Base-by-base conservation (phyloP, 768 basidiomycete genomes). In the Leccinum truebloodii region DNA sequence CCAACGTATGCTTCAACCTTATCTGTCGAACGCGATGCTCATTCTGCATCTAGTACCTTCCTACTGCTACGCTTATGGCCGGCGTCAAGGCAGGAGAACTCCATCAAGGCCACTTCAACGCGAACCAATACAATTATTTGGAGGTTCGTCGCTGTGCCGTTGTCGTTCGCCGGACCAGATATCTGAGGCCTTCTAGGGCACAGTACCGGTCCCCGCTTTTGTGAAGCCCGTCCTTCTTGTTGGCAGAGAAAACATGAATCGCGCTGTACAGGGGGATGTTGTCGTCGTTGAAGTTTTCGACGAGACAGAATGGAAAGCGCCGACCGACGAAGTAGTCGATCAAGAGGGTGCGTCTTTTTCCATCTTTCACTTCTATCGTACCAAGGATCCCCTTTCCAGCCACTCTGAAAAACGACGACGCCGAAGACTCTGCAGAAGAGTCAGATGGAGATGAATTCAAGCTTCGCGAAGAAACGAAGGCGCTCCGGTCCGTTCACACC, bases 61-160 rank as follows among this genome's bases (percentile, higher is more conserved):
- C 94, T 0, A 79, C 83, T 9, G 80, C 87, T 0, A 86, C 84
- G 0, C 74, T 98, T 9, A 69, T 86, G 41, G 92, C 94, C 10
- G 95, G 94, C 1, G 81, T 98, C 59, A 95, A 95, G 72, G 83
- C 85, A 4, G 93, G 92, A 2, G 79, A 88, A 46, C 82, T 95
- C 4, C 85, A 94, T 68, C 94, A 98, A 76, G 97, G 97, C 0
- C 88, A 95, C 71, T 99, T 96, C 77, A 94, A 91, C 69, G 93
- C 95, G 3, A 97, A 92, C 66, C 88, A 88, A 64, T 99, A 95
- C 76, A 98, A 99, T 72, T 98, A 95, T 67, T 81, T 98, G 14
- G 96, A 98, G 82, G 92, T 88, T 49, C 55, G 80, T 71, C 35
- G 5, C 35, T 56, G 46, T 16, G 5, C 10, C 13, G 0, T 24